These are phyloP conservation scores for Arthrinium puccinioides DNA, from an alignment of 2,329 filamentous ascomycete genomes.

Conservation along the genomic window DNA sequence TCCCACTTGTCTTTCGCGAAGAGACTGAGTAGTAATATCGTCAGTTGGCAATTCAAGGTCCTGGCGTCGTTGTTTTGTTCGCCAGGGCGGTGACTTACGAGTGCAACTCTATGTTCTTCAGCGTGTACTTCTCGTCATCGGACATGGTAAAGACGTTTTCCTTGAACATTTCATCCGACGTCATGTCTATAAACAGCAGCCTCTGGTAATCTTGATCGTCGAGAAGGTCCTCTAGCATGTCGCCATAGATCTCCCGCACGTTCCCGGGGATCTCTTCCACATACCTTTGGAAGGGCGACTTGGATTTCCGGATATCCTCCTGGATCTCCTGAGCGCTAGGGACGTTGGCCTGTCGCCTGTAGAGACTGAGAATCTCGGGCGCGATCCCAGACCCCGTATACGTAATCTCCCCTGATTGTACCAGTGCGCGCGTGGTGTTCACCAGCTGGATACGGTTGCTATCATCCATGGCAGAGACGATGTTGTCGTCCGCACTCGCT, in stretches of 20 bases:
- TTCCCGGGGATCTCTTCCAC: constrained; percentile 4
- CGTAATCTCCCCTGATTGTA: background rate
- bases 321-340: constrained; percentile 6
- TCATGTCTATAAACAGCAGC: constrained; percentile 13
- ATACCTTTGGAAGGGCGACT: constrained; percentile 11
- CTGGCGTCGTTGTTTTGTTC: background rate
- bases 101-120: constrained; percentile 10
- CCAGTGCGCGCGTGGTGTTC: background rate
- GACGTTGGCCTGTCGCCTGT: constrained; percentile 4
- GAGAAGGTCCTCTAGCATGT: constrained; percentile 11
- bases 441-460: background rate
- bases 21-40: constrained; percentile 13
- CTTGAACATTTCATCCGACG: constrained; percentile 19
- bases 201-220: constrained; percentile 20
- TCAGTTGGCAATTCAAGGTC: background rate
- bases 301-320: background rate
- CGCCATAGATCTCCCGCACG: constrained; percentile 6
- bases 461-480: constrained; percentile 6
- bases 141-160: constrained; percentile 11
- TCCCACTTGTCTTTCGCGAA: constrained; percentile 11
- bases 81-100: constrained; percentile 12
- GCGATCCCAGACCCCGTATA: constrained; percentile 7
- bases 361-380: constrained; percentile 9
- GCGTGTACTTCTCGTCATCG: constrained; percentile 8
- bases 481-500: constrained; percentile 10